Percentiles rank a stretch among this genome's conserved stretches.
Evolutionary conservation across 805 yeast genomes (phyloP).

Genomic region (Candida piceae): DNA sequence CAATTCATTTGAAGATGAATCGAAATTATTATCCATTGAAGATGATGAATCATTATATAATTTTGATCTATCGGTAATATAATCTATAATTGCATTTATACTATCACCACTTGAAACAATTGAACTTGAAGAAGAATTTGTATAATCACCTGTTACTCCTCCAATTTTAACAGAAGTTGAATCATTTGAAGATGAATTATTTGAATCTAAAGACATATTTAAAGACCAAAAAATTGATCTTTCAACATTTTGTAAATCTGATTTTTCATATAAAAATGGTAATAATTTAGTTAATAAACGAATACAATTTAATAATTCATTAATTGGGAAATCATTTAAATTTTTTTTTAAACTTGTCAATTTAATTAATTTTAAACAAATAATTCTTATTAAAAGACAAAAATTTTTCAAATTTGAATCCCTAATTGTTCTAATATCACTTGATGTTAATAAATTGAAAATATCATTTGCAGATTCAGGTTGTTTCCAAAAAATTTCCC

Average conservation of each 20-base stretch:
- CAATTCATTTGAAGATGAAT: no score
- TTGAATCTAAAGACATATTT: conserved; percentile 11
- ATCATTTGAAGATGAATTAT: conserved; percentile 8
- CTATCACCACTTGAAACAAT: no score
- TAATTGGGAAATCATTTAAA: conserved; percentile 20
- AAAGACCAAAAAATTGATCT: conserved; percentile 42
- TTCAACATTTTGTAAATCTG: conserved; percentile 30
- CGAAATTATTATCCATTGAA: conserved; percentile 8
- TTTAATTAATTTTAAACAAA: conserved; percentile 31
- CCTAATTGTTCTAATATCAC: conserved; percentile 56
- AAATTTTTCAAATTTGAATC: conserved; percentile 56
- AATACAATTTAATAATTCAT: conserved; percentile 52
- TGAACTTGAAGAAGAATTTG: conserved; percentile 17
- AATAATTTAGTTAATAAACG: conserved; percentile 59
- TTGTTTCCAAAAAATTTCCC: conserved; percentile 41
- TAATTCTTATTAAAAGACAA: conserved; percentile 42
- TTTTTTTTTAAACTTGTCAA: conserved; percentile 19
- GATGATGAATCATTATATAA: no score
- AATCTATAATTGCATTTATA: no score
- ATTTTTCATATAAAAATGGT: conserved; percentile 64
- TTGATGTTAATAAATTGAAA: conserved; percentile 48
- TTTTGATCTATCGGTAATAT: no score
- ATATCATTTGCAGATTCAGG: conserved; percentile 54
- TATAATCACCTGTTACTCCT: conserved; percentile 5
- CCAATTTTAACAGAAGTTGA: conserved; percentile 22